Evolutionary conservation across 2,329 filamentous ascomycete genomes (phyloP), one percentile per base, ranked within the genome.

Genomic region (Phialophora expanda): DNA sequence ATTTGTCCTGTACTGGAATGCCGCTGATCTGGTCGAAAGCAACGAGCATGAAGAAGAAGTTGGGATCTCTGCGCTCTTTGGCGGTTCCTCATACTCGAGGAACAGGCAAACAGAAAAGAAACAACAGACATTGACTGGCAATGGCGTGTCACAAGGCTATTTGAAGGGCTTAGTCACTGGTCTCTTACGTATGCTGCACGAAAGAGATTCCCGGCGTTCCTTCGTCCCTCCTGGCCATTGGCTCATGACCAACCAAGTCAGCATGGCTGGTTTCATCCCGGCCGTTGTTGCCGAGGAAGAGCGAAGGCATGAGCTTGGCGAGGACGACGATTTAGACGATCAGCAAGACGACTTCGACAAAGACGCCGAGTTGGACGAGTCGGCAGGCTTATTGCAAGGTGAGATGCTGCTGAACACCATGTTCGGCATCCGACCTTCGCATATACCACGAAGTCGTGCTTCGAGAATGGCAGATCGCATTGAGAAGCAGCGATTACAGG

Each of bases 241-340:
- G 95, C 83, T 98, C 41, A 98, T 98, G 93, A 95, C 90, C 0
- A 89, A 88, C 67, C 83, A 84, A 22, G 91, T 98, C 64, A 90
- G 97, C 73, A 95, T 97, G 89, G 88, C 90, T 68, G 87, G 90
- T 0, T 98, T 98, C 74, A 90, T 97, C 54, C 84, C 87, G 8
- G 90, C 91, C 1, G 93, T 98, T 1, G 93, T 97, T 2, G 84
- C 88, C 54, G 95, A 99, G 77, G 93, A 97, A 75, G 89, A 96
- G 75, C 86, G 82, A 56, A 84, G 90, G 41, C 90, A 92, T 73
- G 85, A 88, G 63, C 85, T 93, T 12, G 82, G 89, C 64, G 86
- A 89, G 61, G 84, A 87, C 17, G 87, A 86, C 3, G 86, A 86
- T 2, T 85, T 87, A 11, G 82, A 83, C 9, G 82, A 82, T n/a